A percentile compares a stretch with the other conserved stretches of the same genome.
Evolutionary conservation across 805 yeast species (phyloP).

Genomic region (Wickerhamomyces sydowiorum): DNA sequence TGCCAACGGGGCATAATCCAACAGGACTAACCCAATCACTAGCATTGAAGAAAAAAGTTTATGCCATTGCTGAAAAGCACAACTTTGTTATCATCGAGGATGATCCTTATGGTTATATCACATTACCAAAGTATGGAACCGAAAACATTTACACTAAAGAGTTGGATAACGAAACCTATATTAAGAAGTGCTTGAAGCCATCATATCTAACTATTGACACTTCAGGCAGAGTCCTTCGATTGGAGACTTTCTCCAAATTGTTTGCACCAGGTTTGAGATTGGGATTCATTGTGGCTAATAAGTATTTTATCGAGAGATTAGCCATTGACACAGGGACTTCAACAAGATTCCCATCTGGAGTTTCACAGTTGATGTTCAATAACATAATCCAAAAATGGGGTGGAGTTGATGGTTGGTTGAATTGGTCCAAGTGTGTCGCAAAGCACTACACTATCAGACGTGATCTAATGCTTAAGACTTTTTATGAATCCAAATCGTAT

Average conservation of each 20-base stretch:
- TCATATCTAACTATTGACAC: conserved; percentile 56
- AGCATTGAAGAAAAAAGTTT: conserved; percentile 52
- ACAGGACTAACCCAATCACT: conserved; percentile 63
- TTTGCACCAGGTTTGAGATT: conserved; percentile 76
- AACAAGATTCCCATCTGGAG: conserved; percentile 70
- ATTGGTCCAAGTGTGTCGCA: conserved; percentile 63
- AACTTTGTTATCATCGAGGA: conserved; percentile 74
- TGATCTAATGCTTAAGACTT: conserved; percentile 48
- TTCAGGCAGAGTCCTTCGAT: conserved; percentile 67
- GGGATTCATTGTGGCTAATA: conserved; percentile 70
- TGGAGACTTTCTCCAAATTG: conserved; percentile 74
- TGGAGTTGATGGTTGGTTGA: conserved; percentile 53
- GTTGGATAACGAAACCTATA: background rate
- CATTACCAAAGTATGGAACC: conserved; percentile 36
- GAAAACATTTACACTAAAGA: conserved; percentile 12
- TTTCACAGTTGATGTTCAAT: conserved; percentile 56
- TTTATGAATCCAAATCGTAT: conserved; percentile 40
- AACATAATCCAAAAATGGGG: conserved; percentile 61
- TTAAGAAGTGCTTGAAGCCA: conserved; percentile 29
- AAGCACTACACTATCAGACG: conserved; percentile 60
- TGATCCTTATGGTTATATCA: conserved; percentile 81
- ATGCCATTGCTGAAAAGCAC: conserved; percentile 57
- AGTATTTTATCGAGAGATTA: conserved; percentile 46
- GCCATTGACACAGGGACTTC: conserved; percentile 56
- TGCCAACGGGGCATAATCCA: conserved; percentile 84